phyloP scores from a whole-genome alignment of 2,329 filamentous ascomycete genomes.

The Blastomyces emzantsi region DNA sequence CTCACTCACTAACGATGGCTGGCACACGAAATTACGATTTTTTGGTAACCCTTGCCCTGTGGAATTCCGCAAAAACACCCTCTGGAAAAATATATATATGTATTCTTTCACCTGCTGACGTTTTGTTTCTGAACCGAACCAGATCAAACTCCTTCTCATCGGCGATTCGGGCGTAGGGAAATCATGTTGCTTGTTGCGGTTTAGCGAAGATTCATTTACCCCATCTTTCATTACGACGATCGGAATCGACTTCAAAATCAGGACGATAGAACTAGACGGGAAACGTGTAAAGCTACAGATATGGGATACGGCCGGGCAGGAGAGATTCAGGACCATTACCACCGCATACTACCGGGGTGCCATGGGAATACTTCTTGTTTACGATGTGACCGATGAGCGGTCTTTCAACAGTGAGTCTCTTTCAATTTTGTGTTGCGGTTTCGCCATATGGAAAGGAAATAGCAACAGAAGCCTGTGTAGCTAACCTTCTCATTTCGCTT shows the following conservation, averaged over 20 bases:
- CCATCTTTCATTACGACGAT: constrained; percentile 98
- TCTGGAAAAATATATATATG: background rate
- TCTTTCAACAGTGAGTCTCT: constrained; percentile 77
- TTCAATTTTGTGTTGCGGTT: no score
- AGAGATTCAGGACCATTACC: constrained; percentile 97
- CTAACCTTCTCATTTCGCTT: constrained; percentile 7
- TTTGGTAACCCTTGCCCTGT: constrained; percentile 55
- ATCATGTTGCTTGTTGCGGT: constrained; percentile 91
- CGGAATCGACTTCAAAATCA: constrained; percentile 99
- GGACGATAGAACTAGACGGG: constrained; percentile 96
- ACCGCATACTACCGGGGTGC: constrained; percentile 97
- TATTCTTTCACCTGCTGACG: constrained; percentile 11
- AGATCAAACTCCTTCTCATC: constrained; percentile 97
- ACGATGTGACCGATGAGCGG: constrained; percentile 95
- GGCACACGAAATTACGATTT: constrained; percentile 99
- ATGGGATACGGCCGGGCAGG: constrained; percentile 98
- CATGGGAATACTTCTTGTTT: constrained; percentile 96
- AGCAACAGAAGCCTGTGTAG: background rate
- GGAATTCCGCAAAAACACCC: background rate
- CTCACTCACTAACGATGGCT: constrained; percentile 55
- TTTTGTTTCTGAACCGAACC: constrained; percentile 14
- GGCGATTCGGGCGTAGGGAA: constrained; percentile 95
- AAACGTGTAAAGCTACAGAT: constrained; percentile 99
- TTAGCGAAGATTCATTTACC: constrained; percentile 96
- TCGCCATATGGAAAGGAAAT: no score